Percentiles rank a stretch among this genome's conserved stretches.
Conservation (phyloP, 441 rosid genomes). For the Dalechampia spathulata region DNA sequence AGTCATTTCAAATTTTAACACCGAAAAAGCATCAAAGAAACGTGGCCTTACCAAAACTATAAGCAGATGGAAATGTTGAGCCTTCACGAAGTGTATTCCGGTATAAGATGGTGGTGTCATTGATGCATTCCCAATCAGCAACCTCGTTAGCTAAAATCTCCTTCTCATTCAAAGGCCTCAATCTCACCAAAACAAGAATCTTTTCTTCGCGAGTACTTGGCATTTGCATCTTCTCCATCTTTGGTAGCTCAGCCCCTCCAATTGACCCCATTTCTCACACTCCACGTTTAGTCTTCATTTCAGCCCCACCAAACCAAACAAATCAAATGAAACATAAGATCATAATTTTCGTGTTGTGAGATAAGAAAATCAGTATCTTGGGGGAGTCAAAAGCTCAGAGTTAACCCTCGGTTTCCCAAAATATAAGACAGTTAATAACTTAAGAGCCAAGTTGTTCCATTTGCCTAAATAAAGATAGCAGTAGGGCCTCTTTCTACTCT, state of each 20-base stretch:
- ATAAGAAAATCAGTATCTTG: slow-evolving; percentile 13
- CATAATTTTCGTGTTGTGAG: slow-evolving; percentile 20
- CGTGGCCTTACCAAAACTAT: slow-evolving; percentile 65
- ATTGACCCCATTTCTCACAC: slow-evolving; percentile 57
- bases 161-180: slow-evolving; percentile 92
- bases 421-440: slow-evolving; percentile 24
- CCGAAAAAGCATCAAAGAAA: slow-evolving; percentile 6
- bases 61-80: slow-evolving; percentile 84
- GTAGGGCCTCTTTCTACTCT: slow-evolving; percentile 16
- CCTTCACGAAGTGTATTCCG: slow-evolving; percentile 92
- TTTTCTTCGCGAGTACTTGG: slow-evolving; percentile 55
- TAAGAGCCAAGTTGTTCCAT: slow-evolving; percentile 32
- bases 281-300: slow-evolving; percentile 18
- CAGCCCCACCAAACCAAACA: slow-evolving; percentile 8
- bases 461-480: slow-evolving; percentile 22
- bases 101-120: slow-evolving; percentile 69
- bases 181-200: slow-evolving; percentile 81
- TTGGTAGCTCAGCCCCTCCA: slow-evolving; percentile 63
- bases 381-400: slow-evolving; percentile 17
- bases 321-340: slow-evolving; percentile 17
- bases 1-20: background rate
- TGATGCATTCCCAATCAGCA: slow-evolving; percentile 96
- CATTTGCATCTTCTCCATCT: slow-evolving; percentile 56
- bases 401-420: slow-evolving; percentile 26
- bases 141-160: slow-evolving; percentile 65